phyloP scores from a whole-genome alignment of 139 green algal species.

The Picochlorum sp. region DNA sequence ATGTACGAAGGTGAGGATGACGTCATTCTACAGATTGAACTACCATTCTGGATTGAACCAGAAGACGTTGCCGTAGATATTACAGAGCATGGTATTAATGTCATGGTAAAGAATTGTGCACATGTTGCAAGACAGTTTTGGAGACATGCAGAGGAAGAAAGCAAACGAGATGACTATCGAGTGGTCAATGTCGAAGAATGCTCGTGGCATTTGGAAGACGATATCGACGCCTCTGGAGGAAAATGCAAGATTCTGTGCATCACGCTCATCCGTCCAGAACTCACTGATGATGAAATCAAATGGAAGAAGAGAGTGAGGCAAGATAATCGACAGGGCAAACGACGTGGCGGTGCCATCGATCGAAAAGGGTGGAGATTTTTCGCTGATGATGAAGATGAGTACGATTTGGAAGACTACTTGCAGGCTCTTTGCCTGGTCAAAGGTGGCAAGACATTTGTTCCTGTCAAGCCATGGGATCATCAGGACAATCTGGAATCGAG shows the following conservation, averaged over 20 bases:
- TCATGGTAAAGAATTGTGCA: constrained; percentile 38
- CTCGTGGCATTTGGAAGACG: constrained; percentile 49
- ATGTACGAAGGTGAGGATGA: constrained; percentile 42
- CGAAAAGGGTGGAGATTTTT: constrained; percentile 55
- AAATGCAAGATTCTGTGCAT: constrained; percentile 28
- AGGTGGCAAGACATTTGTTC: constrained; percentile 31
- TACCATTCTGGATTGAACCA: constrained; percentile 63
- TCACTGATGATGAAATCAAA: constrained; percentile 40
- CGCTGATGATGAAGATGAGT: constrained; percentile 63
- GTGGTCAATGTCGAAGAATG: constrained; percentile 32
- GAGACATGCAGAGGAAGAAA: constrained; percentile 36
- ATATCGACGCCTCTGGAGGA: constrained; percentile 22
- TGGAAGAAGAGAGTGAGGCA: constrained; percentile 57
- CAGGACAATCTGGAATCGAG: constrained; percentile 8
- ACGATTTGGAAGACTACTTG: constrained; percentile 46
- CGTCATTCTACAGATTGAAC: constrained; percentile 46
- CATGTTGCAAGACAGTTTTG: constrained; percentile 46
- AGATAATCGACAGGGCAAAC: constrained; percentile 34
- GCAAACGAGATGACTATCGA: constrained; percentile 6
- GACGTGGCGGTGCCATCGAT: constrained; percentile 10
- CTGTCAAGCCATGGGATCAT: constrained; percentile 42
- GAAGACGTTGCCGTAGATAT: constrained; percentile 52
- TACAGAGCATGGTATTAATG: constrained; percentile 7
- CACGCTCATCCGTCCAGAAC: constrained; percentile 34
- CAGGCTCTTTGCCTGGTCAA: constrained; percentile 47